Evolutionary conservation across 2,329 filamentous ascomycete genomes (phyloP).

Genomic region (Diplocarpon mali): DNA sequence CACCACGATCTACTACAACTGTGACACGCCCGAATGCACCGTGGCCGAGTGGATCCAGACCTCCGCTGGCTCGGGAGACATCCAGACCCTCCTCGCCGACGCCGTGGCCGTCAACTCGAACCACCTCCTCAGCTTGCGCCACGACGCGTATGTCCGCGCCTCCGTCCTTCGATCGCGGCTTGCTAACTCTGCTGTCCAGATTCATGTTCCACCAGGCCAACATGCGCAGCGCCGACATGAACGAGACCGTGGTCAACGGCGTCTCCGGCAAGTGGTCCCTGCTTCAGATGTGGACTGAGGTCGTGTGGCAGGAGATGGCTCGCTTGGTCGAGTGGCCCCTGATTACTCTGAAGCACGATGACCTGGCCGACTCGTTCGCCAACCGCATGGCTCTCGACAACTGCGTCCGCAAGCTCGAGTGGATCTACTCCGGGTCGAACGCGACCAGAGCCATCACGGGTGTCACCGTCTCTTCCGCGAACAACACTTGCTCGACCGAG

Average conservation of each 20-base stretch:
- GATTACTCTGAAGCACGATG: slow-evolving; percentile 42
- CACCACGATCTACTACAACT: slow-evolving; percentile 51
- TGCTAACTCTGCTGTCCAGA: background rate
- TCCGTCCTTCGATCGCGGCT: background rate
- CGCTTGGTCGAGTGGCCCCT: slow-evolving; percentile 36
- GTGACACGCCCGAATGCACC: slow-evolving; percentile 13
- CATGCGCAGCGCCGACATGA: slow-evolving; percentile 30
- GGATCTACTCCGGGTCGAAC: slow-evolving; percentile 7
- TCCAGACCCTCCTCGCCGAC: slow-evolving; percentile 38
- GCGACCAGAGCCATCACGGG: slow-evolving; percentile 14
- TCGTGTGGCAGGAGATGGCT: background rate
- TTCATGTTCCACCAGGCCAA: slow-evolving; percentile 48
- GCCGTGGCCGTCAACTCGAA: slow-evolving; percentile 42
- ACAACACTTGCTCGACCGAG: slow-evolving; percentile 15
- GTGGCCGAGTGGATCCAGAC: slow-evolving; percentile 41
- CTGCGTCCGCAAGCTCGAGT: slow-evolving; percentile 15
- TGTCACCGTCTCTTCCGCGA: slow-evolving; percentile 32
- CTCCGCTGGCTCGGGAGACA: slow-evolving; percentile 40
- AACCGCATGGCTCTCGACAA: slow-evolving; percentile 31
- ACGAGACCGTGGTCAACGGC: slow-evolving; percentile 11
- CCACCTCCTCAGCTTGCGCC: slow-evolving; percentile 40
- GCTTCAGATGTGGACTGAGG: slow-evolving; percentile 5
- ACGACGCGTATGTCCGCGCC: slow-evolving; percentile 7
- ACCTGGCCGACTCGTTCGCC: slow-evolving; percentile 39
- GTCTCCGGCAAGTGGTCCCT: slow-evolving; percentile 1